Base-by-base conservation (phyloP, 257 asterid genomes). In the Ophiorrhiza pumila region DNA sequence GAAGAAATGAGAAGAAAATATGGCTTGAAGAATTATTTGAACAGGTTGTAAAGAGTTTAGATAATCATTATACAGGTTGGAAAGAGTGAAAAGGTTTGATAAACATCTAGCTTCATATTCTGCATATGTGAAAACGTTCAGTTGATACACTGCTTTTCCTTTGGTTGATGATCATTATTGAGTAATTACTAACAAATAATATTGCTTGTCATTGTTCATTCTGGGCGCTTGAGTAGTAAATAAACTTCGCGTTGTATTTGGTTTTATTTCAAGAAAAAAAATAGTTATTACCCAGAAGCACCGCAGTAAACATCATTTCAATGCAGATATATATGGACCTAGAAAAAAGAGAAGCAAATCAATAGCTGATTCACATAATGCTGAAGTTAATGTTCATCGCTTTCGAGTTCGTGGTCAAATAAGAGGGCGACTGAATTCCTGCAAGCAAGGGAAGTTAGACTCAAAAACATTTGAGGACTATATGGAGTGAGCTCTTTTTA, bases 391-490 rank as follows among this genome's bases (percentile, higher is more conserved):
- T 47, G 8, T 32, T n/a, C 58, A 29, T 4, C 75, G 23, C 62
- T 73, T 56, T 71, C 85, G 55, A 62, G 23, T 50, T 23, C 91
- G 83, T 60, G 87, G 89, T 71, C 83, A 55, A 78, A 71, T 50
- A 31, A 86, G 85, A 68, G 79, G 84, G 43, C n/a, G 56, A 60
- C 45, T n/a, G 46, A 49, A 58, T 45, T 73, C 49, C 74, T 25
- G 22, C 22, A 64, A 79, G 18, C 81, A 71, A 9, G 70, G 77
- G 65, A 83, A 81, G 89, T 77, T 91, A 74, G 79, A 88, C 81
- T 77, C 89, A 1, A 50, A 22, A 6, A 80, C 71, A 53, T 86
- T 89, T 75, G 77, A 73, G 35, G 61, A 27, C 74, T 78, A 83
- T 82, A 66, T 86, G 79, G 76, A 42, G 95, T 89, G 78, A 65